Percentiles rank a stretch among this genome's conserved stretches.
Evolutionary conservation across 2,329 filamentous ascomycete genomes (phyloP).

Genomic region (Sordariomycetes sp.): DNA sequence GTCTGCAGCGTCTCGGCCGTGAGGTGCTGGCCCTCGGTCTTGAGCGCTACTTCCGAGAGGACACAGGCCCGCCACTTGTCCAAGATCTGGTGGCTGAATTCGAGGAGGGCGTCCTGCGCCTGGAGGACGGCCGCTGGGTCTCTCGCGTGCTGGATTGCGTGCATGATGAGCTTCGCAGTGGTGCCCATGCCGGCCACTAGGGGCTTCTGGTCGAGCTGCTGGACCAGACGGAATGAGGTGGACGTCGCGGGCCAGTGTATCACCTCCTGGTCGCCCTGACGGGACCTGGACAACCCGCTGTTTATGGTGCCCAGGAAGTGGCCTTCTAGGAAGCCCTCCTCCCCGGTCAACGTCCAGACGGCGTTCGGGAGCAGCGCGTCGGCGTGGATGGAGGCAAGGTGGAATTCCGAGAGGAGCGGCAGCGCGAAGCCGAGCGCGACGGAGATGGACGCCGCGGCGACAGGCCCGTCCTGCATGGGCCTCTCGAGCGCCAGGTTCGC

Average conservation of each 20-base stretch:
- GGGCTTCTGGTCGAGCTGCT: conserved; percentile 47
- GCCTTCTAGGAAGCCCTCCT: conserved; percentile 64
- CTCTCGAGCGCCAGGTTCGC: conserved; percentile 62
- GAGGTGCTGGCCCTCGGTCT: conserved; percentile 53
- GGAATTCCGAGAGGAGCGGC: conserved; percentile 52
- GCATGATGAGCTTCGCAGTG: conserved; percentile 53
- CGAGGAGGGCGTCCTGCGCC: conserved; percentile 50
- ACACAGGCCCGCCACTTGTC: conserved; percentile 67
- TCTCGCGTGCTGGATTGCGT: conserved; percentile 46
- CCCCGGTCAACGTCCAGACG: conserved; percentile 55
- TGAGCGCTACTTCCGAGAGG: conserved; percentile 60
- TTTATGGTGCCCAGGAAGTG: conserved; percentile 60
- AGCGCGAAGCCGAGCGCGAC: conserved; percentile 71
- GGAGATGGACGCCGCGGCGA: conserved; percentile 43
- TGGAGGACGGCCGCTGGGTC: conserved; percentile 33
- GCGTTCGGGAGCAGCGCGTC: conserved; percentile 60
- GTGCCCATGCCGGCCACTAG: conserved; percentile 58
- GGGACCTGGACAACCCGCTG: conserved; percentile 10
- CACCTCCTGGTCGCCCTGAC: background rate
- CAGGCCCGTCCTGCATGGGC: conserved; percentile 24
- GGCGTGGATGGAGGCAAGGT: conserved; percentile 51
- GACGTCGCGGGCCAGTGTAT: conserved; percentile 49
- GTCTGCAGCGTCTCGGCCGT: conserved; percentile 53
- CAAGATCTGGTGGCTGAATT: conserved; percentile 55
- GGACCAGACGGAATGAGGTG: conserved; percentile 48